These are phyloP conservation scores for Prillingera fragicola DNA, from an alignment of 1,284 basidiomycete species.

Conservation along the genomic window DNA sequence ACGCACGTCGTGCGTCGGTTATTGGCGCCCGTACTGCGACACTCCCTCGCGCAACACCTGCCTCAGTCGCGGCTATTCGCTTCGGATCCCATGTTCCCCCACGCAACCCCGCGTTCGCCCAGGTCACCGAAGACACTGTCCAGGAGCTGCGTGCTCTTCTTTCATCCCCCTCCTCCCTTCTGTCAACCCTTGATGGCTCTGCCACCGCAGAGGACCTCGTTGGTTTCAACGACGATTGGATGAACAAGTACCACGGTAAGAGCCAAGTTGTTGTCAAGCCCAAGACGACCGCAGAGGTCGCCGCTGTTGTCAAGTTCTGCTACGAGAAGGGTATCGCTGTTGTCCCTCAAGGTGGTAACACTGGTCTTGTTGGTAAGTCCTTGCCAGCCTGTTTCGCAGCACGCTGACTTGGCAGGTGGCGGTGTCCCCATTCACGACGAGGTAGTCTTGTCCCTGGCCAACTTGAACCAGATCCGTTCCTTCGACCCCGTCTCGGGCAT, in stretches of 20 bases:
- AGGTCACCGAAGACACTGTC: conserved; percentile 50
- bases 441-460: conserved; percentile 74
- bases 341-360: conserved; percentile 98
- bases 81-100: conserved; percentile 41
- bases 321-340: conserved; percentile 71
- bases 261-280: conserved; percentile 84
- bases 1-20: conserved; percentile 3
- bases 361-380: conserved; percentile 71
- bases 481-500: conserved; percentile 86
- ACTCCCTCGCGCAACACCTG: neutral
- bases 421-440: conserved; percentile 88
- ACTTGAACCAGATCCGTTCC: conserved; percentile 77
- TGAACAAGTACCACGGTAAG: conserved; percentile 87
- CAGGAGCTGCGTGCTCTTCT: conserved; percentile 50
- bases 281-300: conserved; percentile 79
- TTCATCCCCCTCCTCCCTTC: conserved; percentile 48
- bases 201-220: conserved; percentile 61
- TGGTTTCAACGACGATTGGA: conserved; percentile 90
- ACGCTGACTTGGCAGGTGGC: conserved; percentile 56
- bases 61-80: conserved; percentile 15
- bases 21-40: conserved; percentile 7
- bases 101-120: conserved; percentile 44
- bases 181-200: conserved; percentile 50
- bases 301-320: conserved; percentile 79
- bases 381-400: neutral